phyloP scores from a whole-genome alignment of 129 eudicot species.

The Helianthus tuberosus region DNA sequence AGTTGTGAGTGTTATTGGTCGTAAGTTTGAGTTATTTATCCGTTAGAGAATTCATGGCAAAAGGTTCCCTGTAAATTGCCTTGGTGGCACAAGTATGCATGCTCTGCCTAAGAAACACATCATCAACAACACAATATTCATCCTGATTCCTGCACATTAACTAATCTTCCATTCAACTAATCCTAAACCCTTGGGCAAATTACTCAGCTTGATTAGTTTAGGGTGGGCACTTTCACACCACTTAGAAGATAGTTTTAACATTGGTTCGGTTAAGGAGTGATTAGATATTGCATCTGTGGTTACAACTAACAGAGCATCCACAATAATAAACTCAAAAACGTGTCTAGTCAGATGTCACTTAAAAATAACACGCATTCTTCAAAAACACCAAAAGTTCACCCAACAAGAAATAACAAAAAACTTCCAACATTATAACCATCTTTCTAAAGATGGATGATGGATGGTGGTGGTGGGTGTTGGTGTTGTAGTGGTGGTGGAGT shows the following conservation, averaged over 20 bases:
- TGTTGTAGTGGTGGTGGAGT: too few relatives aligned
- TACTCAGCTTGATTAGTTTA: constrained; percentile 50
- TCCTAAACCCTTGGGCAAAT: constrained; percentile 54
- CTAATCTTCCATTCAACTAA: constrained; percentile 59
- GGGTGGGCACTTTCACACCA: constrained; percentile 54
- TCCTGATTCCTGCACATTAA: constrained; percentile 26
- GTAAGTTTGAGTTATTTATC: too few relatives aligned
- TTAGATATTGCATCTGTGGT: constrained; percentile 23
- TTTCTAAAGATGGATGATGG: too few relatives aligned
- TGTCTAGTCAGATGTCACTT: too few relatives aligned
- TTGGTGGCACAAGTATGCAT: constrained; percentile 53
- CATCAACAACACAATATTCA: constrained; percentile 46
- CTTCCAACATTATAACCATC: too few relatives aligned
- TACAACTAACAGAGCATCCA: neutral
- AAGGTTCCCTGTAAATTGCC: constrained; percentile 45
- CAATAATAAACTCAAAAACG: too few relatives aligned
- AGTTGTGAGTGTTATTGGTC: too few relatives aligned
- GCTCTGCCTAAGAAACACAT: constrained; percentile 46
- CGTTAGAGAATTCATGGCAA: constrained; percentile 47
- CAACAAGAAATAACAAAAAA: too few relatives aligned
- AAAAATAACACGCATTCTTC: too few relatives aligned
- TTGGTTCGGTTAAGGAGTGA: constrained; percentile 39
- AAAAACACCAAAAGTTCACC: too few relatives aligned
- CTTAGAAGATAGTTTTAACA: constrained; percentile 38
- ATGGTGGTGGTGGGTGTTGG: too few relatives aligned